Percentiles rank a stretch among this genome's conserved stretches.
phyloP scores from a whole-genome alignment of 192 early-diverging fungal species.

The Allomyces javanicus region DNA sequence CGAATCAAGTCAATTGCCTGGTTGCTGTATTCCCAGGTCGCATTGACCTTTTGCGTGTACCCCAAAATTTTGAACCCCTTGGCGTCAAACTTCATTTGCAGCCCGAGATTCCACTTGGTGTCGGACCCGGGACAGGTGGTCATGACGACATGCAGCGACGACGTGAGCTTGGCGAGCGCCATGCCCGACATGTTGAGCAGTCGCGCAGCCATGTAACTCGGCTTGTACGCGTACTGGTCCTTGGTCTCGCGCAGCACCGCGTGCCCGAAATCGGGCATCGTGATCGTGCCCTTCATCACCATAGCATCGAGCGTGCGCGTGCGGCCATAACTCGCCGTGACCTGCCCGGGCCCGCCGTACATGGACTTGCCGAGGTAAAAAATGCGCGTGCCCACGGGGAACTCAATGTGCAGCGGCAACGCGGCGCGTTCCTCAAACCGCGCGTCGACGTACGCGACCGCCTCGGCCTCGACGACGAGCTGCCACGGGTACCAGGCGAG shows the following conservation, averaged over 20 bases:
- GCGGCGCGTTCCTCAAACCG: constrained; percentile 54
- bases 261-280: constrained; percentile 5
- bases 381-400: constrained; percentile 42
- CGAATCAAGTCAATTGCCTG: constrained; percentile 53
- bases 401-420: constrained; percentile 42
- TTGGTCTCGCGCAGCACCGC: constrained; percentile 12
- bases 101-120: constrained; percentile 45
- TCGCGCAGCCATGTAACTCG: constrained; percentile 48
- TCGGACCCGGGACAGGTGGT: constrained; percentile 29
- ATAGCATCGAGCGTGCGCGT: constrained; percentile 10
- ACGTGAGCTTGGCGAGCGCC: constrained; percentile 65
- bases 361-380: constrained; percentile 60
- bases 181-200: constrained; percentile 38
- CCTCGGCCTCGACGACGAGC: constrained; percentile 38
- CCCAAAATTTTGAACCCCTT: constrained; percentile 72
- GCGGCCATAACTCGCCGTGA: constrained; percentile 32
- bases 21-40: constrained; percentile 68
- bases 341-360: constrained; percentile 53
- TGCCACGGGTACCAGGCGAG: constrained; percentile 24
- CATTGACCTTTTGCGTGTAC: constrained; percentile 55
- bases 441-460: constrained; percentile 39
- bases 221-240: constrained; percentile 26
- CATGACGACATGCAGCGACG: constrained; percentile 48
- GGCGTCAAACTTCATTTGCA: constrained; percentile 79
- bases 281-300: constrained; percentile 6